These are phyloP conservation scores for Ziziphus jujuba DNA, from an alignment of 306 rosid genomes.

Conservation along the genomic window DNA sequence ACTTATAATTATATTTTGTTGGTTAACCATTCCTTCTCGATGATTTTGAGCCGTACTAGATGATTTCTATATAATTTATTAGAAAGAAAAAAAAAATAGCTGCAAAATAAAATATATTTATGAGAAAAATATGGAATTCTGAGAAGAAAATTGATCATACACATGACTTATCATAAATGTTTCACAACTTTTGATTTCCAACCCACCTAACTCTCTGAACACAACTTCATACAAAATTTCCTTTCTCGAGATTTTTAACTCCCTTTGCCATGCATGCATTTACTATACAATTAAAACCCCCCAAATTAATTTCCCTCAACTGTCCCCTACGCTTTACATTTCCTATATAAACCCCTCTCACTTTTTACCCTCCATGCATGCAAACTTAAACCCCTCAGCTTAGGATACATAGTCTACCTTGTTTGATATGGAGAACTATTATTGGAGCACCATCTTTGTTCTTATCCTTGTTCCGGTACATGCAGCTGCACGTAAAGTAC, in stretches of 20 bases:
- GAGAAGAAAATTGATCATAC: not conserved
- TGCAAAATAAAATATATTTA: too few relatives aligned
- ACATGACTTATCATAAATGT: slow-evolving; percentile 48
- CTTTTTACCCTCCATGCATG: slow-evolving; percentile 17
- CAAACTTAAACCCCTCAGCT: slow-evolving; percentile 3
- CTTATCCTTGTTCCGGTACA: slow-evolving; percentile 32
- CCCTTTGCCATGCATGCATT: not conserved
- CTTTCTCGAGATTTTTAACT: slow-evolving; percentile 40
- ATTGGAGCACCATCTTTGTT: slow-evolving; percentile 26
- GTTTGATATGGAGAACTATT: slow-evolving; percentile 35
- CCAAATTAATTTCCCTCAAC: slow-evolving; percentile 59
- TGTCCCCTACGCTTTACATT: slow-evolving; percentile 26
- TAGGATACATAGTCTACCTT: not conserved
- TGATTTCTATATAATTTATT: too few relatives aligned
- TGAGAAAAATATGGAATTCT: too few relatives aligned
- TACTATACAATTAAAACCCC: slow-evolving; percentile 26
- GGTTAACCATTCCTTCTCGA: too few relatives aligned
- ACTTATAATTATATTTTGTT: too few relatives aligned
- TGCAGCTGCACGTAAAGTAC: slow-evolving; percentile 58
- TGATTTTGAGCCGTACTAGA: too few relatives aligned
- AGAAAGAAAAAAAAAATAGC: too few relatives aligned
- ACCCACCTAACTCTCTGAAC: slow-evolving; percentile 53
- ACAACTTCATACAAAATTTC: slow-evolving; percentile 31
- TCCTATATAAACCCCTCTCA: slow-evolving; percentile 22
- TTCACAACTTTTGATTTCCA: slow-evolving; percentile 48